Evolutionary conservation across 257 asterid genomes (phyloP).

Genomic region (Solanum neorickii): DNA sequence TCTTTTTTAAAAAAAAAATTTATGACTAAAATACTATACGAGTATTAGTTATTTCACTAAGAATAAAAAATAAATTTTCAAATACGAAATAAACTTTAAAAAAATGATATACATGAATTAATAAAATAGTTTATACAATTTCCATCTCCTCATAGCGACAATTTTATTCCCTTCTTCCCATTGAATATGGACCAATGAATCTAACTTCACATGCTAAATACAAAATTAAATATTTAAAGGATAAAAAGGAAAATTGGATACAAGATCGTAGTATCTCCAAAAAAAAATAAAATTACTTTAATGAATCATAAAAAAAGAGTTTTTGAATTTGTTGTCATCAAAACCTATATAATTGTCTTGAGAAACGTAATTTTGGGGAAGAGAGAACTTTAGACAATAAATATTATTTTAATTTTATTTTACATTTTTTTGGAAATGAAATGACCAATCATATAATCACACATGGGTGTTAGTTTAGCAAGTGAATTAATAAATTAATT

Average conservation of each 20-base stretch:
- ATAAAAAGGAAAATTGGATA: background rate
- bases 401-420: background rate
- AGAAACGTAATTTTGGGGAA: background rate
- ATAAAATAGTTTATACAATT: background rate
- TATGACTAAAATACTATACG: accelerated
- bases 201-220: background rate
- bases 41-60: too few species aligned
- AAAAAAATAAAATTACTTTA: too few species aligned
- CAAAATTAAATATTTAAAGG: background rate
- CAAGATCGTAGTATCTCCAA: background rate
- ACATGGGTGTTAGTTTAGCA: background rate
- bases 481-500: background rate
- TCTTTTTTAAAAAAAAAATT: too few species aligned
- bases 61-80: too few species aligned
- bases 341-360: background rate
- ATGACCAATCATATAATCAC: background rate
- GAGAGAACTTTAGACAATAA: background rate
- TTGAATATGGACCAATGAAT: background rate
- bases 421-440: background rate
- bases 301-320: background rate
- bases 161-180: background rate
- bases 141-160: background rate
- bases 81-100: too few species aligned
- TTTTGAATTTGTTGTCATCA: background rate
- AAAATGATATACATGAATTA: too few species aligned